These are phyloP conservation scores for Picea glauca DNA, from an alignment of 75 land plant species.

Conservation along the genomic window DNA sequence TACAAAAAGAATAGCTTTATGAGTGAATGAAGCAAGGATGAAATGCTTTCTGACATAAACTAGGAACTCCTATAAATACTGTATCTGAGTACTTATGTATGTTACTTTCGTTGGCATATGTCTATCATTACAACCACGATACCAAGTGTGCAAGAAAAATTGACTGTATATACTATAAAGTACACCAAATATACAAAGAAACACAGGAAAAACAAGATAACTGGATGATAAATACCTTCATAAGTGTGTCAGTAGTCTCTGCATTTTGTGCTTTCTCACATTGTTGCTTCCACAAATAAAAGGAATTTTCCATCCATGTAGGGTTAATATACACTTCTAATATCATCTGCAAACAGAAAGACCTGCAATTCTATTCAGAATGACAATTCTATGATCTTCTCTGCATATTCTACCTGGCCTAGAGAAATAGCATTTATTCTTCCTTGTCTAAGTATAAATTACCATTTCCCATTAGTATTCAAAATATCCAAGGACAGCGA, in stretches of 20 bases:
- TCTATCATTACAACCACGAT: too few relatives aligned
- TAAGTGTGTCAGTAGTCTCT: conserved; percentile 65
- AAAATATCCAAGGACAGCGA: background rate
- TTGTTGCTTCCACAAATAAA: conserved; percentile 50
- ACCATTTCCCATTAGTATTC: background rate
- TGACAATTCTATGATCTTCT: background rate
- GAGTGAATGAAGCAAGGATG: too few relatives aligned
- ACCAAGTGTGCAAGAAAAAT: too few relatives aligned
- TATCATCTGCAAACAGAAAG: conserved; percentile 58
- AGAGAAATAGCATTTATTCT: background rate
- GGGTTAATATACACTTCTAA: conserved; percentile 36
- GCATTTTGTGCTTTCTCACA: conserved; percentile 72
- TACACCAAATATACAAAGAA: background rate
- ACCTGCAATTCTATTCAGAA: background rate
- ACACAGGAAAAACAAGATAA: background rate
- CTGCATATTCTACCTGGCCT: background rate
- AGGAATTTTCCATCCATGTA: conserved; percentile 56
- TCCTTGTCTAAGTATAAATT: background rate
- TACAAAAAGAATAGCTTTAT: too few relatives aligned
- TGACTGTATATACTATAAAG: background rate
- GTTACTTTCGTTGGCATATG: too few relatives aligned
- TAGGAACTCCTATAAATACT: too few relatives aligned
- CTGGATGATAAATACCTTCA: conserved; percentile 47
- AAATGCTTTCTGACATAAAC: too few relatives aligned
- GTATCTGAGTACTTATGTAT: too few relatives aligned